Percentiles rank a stretch among this genome's conserved stretches.
Evolutionary conservation across 805 yeast species (phyloP).

Genomic region (Lipomyces anomalus): DNA sequence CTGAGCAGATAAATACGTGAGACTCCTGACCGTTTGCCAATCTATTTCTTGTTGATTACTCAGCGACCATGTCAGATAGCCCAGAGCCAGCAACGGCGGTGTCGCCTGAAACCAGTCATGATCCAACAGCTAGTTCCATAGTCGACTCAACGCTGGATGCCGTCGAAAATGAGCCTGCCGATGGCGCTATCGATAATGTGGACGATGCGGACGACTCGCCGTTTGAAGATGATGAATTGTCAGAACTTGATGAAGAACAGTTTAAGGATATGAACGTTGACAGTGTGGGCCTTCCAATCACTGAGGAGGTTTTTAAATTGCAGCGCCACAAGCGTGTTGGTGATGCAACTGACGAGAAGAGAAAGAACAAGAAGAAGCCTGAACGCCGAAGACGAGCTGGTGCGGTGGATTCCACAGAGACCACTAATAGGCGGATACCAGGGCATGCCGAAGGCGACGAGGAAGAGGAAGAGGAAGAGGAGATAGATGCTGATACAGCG

Average conservation of each 20-base stretch:
- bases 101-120: too few relatives aligned
- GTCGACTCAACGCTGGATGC: too few relatives aligned
- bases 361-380: conserved; percentile 14
- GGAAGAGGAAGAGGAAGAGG: background rate
- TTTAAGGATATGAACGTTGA: conserved; percentile 32
- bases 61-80: too few relatives aligned
- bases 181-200: too few relatives aligned
- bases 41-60: too few relatives aligned
- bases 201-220: too few relatives aligned
- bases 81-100: too few relatives aligned
- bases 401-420: conserved; percentile 17
- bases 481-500: conserved; percentile 36
- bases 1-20: too few relatives aligned
- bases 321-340: conserved; percentile 33
- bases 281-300: conserved; percentile 30
- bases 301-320: conserved; percentile 38
- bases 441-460: conserved; percentile 4
- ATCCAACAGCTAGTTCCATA: too few relatives aligned
- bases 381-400: conserved; percentile 3
- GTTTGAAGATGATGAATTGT: conserved; percentile 34
- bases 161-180: too few relatives aligned
- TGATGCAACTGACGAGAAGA: conserved; percentile 13
- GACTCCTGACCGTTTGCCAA: too few relatives aligned
- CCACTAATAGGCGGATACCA: too few relatives aligned
- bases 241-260: conserved; percentile 39